These are phyloP conservation scores for Pisolithus thermaeus DNA, from an alignment of 1,284 basidiomycete species.

Conservation along the genomic window DNA sequence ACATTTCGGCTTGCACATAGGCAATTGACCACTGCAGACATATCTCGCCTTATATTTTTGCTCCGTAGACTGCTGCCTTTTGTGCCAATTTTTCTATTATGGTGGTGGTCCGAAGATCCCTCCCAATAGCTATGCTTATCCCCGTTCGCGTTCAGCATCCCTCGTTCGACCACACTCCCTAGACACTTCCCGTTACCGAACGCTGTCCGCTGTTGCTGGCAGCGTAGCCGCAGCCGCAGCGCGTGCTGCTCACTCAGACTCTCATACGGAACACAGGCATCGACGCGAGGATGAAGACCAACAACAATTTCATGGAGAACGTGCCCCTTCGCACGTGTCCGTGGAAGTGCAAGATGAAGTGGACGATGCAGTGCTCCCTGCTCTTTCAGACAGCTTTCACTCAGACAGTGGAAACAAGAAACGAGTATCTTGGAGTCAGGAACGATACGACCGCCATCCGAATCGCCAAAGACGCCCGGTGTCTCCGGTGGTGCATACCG, in stretches of 20 bases:
- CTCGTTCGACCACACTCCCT: constrained; percentile 40
- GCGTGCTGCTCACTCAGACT: constrained; percentile 55
- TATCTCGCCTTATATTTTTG: constrained; percentile 88
- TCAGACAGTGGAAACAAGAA: constrained; percentile 58
- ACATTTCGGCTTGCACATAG: constrained; percentile 2
- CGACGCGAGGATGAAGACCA: constrained; percentile 13
- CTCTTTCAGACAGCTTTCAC: constrained; percentile 63
- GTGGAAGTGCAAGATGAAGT: constrained; percentile 44
- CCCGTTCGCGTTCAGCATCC: constrained; percentile 39
- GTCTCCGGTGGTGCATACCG: constrained; percentile 19
- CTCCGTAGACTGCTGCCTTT: constrained; percentile 66
- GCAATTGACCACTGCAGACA: constrained; percentile 45
- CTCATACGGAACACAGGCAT: constrained; percentile 19
- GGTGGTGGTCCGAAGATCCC: constrained; percentile 28
- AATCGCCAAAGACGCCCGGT: constrained; percentile 34
- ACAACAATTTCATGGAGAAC: constrained; percentile 18
- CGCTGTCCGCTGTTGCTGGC: constrained; percentile 59
- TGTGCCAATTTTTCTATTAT: constrained; percentile 81
- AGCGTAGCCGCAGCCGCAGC: constrained; percentile 64
- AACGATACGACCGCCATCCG: constrained; percentile 40
- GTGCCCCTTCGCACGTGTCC: constrained; percentile 9
- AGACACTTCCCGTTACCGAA: constrained; percentile 60
- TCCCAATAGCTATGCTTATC: constrained; percentile 32
- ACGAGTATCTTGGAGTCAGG: constrained; percentile 63
- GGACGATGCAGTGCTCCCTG: constrained; percentile 46